These are phyloP conservation scores for Plasmodium fragile DNA, from an alignment of 169 alveolate species.

Conservation along the genomic window DNA sequence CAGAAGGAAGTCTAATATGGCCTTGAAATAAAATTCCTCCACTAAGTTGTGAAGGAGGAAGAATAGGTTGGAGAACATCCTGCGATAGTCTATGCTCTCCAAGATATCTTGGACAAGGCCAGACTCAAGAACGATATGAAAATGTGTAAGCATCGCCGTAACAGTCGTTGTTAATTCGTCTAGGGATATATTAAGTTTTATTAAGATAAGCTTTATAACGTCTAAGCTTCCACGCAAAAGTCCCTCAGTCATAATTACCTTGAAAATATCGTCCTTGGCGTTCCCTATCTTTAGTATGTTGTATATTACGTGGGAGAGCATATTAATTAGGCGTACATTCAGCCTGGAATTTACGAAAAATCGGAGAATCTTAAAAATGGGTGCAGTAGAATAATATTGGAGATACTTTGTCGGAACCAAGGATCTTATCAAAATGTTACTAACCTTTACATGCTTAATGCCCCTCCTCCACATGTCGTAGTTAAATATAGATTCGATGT, in stretches of 20 bases:
- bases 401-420: constrained; percentile 30
- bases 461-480: constrained; percentile 55
- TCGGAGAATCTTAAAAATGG: constrained; percentile 34
- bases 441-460: constrained; percentile 56
- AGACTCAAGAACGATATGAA: constrained; percentile 16
- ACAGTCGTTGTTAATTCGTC: constrained; percentile 15
- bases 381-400: constrained; percentile 12
- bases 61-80: constrained; percentile 41
- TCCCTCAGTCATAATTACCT: constrained; percentile 42
- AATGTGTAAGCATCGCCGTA: constrained; percentile 8
- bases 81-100: constrained; percentile 49
- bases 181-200: constrained; percentile 54
- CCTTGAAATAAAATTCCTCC: constrained; percentile 56
- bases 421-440: constrained; percentile 52
- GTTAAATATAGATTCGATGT: constrained; percentile 40
- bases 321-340: constrained; percentile 25
- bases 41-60: constrained; percentile 38
- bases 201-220: constrained; percentile 5
- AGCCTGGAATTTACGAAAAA: constrained; percentile 18
- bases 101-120: constrained; percentile 32
- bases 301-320: constrained; percentile 29
- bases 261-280: constrained; percentile 9
- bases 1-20: constrained; percentile 22
- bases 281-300: constrained; percentile 17
- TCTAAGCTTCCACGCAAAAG: constrained; percentile 37